Evolutionary conservation across 306 rosid species (phyloP).

Genomic region (Quercus wislizeni): DNA sequence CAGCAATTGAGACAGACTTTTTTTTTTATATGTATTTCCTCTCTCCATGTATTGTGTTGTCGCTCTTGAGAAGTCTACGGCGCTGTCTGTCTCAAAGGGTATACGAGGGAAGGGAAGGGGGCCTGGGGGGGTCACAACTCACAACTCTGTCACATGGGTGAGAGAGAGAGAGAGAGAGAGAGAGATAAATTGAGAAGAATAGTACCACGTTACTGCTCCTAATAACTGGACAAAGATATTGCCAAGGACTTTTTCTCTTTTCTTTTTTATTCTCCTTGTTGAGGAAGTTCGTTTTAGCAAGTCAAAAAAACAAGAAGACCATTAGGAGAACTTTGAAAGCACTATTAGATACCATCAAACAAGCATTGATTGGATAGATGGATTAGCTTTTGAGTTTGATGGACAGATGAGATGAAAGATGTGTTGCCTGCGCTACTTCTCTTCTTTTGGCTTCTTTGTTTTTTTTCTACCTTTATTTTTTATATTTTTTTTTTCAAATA

Average conservation of each 20-base stretch:
- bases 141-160: slow-evolving; percentile 2
- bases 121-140: neutral
- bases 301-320: too few relatives aligned
- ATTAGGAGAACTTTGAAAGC: neutral
- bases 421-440: neutral
- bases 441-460: neutral
- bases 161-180: neutral
- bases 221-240: neutral
- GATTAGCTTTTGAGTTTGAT: neutral
- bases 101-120: neutral
- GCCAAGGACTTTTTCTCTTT: too few relatives aligned
- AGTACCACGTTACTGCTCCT: neutral
- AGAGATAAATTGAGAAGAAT: too few relatives aligned
- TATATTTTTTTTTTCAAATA: neutral
- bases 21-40: neutral
- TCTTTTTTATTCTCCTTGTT: too few relatives aligned
- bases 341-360: neutral
- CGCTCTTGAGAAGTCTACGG: slow-evolving; percentile 33
- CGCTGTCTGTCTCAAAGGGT: slow-evolving; percentile 16
- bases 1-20: neutral
- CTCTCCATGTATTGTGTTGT: slow-evolving; percentile 10
- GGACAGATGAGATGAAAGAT: slow-evolving; percentile 1
- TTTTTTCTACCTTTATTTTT: neutral
- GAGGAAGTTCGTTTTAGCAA: too few relatives aligned
- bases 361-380: slow-evolving; percentile 11